Evolutionary conservation across 192 early-diverging fungal genomes (phyloP), one percentile per base, ranked within the genome.

Genomic region (Podila epicladia): DNA sequence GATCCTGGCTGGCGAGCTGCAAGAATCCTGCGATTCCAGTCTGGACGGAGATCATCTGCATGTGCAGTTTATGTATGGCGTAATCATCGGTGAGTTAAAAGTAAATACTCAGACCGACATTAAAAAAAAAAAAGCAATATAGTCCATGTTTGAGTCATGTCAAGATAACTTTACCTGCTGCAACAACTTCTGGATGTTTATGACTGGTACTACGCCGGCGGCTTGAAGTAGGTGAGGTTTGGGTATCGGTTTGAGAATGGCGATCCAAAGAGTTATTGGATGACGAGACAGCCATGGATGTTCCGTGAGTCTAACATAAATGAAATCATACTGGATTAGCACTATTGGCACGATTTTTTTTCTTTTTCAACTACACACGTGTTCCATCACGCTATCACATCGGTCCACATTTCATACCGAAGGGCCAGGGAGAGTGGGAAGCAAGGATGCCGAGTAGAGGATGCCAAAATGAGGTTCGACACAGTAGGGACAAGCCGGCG

Each of bases 401-500:
- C 35, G 35, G 76, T 72, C 67, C 69, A 38, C 53, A 38, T 65
- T 41, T n/a, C 58, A 65, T 53, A 69, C 35, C 49, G 75, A 59
- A 62, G 31, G 32, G 41, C 55, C 32, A 33, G 72, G 69, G 26
- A 69, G 75, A 7, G 64, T 28, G 26, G 75, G 71, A 6, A 82
- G 74, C 28, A 75, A 60, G 29, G 91, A 85, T 26, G 91, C 69
- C 59, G 85, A 82, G 83, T 97, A 98, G 8, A 91, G 83, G 32
- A 97, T 80, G 48, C 94, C 97, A 83, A 96, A 94, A 65, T 97
- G 89, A 59, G 94, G 85, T 69, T 93, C 87, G 12, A 94, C 93
- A 82, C 97, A 98, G 80, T 93, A 98, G 0, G 97, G 97, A 69
- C 97, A 98, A 13, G 94, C 91, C 0, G 94, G 88, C 37, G 86